Conservation (phyloP, 116 monocot species). For the Thalassia testudinum region DNA sequence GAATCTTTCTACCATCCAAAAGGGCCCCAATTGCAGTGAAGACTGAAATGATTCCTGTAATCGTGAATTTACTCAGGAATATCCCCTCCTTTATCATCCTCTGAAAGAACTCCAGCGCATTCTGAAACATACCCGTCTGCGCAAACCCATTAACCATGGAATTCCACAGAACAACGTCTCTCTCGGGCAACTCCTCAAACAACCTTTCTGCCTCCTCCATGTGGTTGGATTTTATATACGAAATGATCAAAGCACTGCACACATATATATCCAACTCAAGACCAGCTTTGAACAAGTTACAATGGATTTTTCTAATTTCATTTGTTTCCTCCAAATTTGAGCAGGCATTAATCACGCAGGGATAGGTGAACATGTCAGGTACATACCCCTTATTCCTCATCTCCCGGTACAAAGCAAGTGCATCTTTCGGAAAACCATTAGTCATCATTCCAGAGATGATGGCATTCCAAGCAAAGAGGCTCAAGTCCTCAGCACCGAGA, state of each 20-base stretch:
- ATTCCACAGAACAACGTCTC: slow-evolving; percentile 53
- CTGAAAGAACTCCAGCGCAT: slow-evolving; percentile 22
- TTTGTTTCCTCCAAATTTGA: slow-evolving; percentile 8
- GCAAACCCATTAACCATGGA: slow-evolving; percentile 47
- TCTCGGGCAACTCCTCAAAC: slow-evolving; percentile 22
- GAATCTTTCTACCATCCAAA: slow-evolving; percentile 10
- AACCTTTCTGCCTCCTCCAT: slow-evolving; percentile 15
- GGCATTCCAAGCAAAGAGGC: slow-evolving; percentile 25
- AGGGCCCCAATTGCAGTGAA: slow-evolving; percentile 23
- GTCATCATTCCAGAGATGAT: slow-evolving; percentile 16
- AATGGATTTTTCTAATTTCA: slow-evolving; percentile 13
- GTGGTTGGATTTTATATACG: slow-evolving; percentile 14
- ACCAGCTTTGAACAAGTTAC: slow-evolving; percentile 8
- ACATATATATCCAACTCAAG: slow-evolving; percentile 20
- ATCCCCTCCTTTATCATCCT: slow-evolving; percentile 22
- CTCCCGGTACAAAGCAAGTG: slow-evolving; percentile 16
- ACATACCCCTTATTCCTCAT: slow-evolving; percentile 6
- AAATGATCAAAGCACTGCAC: slow-evolving; percentile 24
- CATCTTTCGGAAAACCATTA: slow-evolving; percentile 17
- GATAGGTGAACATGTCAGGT: slow-evolving; percentile 37
- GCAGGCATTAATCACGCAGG: slow-evolving; percentile 27
- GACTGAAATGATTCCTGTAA: slow-evolving; percentile 33
- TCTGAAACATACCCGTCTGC: slow-evolving; percentile 13
- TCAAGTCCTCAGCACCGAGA: slow-evolving; percentile 10
- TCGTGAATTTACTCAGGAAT: slow-evolving; percentile 22